Evolutionary conservation across 2,329 filamentous ascomycete species (phyloP).

Genomic region (Pestalotiopsis sp.): DNA sequence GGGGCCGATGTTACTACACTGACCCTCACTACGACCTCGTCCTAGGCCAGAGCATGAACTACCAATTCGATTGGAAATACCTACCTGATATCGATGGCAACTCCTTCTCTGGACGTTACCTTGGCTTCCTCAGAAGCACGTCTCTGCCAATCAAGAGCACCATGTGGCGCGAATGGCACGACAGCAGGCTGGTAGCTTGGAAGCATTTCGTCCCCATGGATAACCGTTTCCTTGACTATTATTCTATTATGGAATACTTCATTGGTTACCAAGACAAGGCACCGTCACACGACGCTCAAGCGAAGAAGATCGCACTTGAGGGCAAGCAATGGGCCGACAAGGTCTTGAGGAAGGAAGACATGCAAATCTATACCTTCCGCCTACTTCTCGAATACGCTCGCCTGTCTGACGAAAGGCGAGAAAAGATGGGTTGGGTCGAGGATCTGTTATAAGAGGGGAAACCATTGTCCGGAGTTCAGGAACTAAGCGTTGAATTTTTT

Average conservation of each 20-base stretch:
- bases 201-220: constrained; percentile 82
- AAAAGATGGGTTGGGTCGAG: constrained; percentile 55
- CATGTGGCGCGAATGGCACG: constrained; percentile 80
- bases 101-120: constrained; percentile 67
- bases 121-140: constrained; percentile 68
- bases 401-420: constrained; percentile 50
- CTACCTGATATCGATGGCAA: constrained; percentile 78
- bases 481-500: constrained; percentile 2
- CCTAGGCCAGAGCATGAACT: constrained; percentile 40
- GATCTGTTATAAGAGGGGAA: constrained; percentile 37
- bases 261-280: constrained; percentile 53
- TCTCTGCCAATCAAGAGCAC: constrained; percentile 76
- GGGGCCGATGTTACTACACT: constrained; percentile 48
- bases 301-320: constrained; percentile 62
- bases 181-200: constrained; percentile 72
- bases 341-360: constrained; percentile 70
- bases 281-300: constrained; percentile 54
- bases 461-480: background rate
- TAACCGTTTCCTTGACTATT: constrained; percentile 70
- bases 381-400: constrained; percentile 65
- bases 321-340: constrained; percentile 69
- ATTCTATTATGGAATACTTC: constrained; percentile 74
- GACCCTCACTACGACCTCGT: constrained; percentile 42
- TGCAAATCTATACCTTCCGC: constrained; percentile 69
- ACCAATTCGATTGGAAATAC: constrained; percentile 65